phyloP scores from a whole-genome alignment of 2,329 filamentous ascomycete genomes.

The Ambrosiella xylebori region DNA sequence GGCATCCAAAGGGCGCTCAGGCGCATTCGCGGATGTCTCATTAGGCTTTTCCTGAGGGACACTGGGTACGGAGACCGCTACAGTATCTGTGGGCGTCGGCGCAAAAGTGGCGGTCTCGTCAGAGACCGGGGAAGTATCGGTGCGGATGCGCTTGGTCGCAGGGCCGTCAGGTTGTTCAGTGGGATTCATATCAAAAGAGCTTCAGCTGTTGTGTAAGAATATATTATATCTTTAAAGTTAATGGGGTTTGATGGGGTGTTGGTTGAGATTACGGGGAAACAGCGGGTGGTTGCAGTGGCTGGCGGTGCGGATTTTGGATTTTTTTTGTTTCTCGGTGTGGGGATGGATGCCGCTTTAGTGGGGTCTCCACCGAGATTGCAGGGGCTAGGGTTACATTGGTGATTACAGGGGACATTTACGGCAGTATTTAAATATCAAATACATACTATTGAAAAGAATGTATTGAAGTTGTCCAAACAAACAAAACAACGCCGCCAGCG shows the following conservation, averaged over 20 bases:
- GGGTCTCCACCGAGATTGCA: not conserved
- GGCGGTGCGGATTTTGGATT: not conserved
- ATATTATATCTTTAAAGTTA: not conserved
- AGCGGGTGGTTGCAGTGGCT: not conserved
- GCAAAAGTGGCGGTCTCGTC: slow-evolving; percentile 9
- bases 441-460: too few relatives aligned
- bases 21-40: slow-evolving; percentile 18
- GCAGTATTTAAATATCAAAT: too few relatives aligned
- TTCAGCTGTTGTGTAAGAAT: not conserved
- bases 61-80: slow-evolving; percentile 15
- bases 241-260: not conserved
- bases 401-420: not conserved
- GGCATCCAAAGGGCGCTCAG: slow-evolving; percentile 23
- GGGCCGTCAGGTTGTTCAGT: slow-evolving; percentile 19
- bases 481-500: too few relatives aligned
- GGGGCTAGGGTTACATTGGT: not conserved
- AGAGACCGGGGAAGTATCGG: slow-evolving; percentile 1
- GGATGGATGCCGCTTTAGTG: not conserved
- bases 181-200: not conserved
- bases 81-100: not conserved
- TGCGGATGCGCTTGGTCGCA: slow-evolving; percentile 42
- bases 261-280: not conserved
- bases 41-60: not conserved
- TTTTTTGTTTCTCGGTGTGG: not conserved
- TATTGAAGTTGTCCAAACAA: too few relatives aligned